Evolutionary conservation across 2,329 filamentous ascomycete species (phyloP), one percentile per base, ranked within the genome.

Genomic region (Stagonosporopsis cucurbitacearum): DNA sequence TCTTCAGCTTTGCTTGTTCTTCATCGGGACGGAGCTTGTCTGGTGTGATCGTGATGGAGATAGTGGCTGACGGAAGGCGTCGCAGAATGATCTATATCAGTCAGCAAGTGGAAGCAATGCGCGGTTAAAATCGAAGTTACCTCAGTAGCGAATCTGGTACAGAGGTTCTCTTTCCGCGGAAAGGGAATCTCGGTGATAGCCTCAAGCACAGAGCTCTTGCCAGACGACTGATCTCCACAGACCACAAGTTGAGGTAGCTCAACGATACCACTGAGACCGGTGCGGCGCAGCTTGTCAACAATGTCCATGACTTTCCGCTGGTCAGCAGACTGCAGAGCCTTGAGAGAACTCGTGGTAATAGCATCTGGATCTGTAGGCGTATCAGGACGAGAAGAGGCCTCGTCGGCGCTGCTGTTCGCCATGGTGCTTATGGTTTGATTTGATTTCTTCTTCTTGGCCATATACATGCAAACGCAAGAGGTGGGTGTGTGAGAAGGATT

Each of bases 191-290:
- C 79, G 0, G 85, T 84, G 37, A 88, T 84, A 0, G 85, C 86
- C 59, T 88, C 83, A 0, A 88, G 78, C 0, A 87, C 83, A 0
- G 85, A 88, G 17, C 82, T 86, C 64, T 88, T 88, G 2, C 86
- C 86, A 0, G 82, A 81, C 0, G 82, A 61, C n/a, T 61, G 58
- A 9, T 60, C 57, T 5, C 57, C 56, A 13, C 47, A 52, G 0
- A 59, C 57, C 4, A 87, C 58, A 9, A 67, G 48, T 33, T 65
- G 71, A 20, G 58, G 58, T 3, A 63, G 42, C 26, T 63, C 40
- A 2, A 74, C 63, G 6, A 73, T 64, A 6, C 68, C 64, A 20
- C 62, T 70, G 17, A 78, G 59, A 1, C 84, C 83, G 11, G 79
- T 76, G 2, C 77, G 75, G 5, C 82, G 79, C 0, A 88, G 72